Evolutionary conservation across 345 rosid genomes (phyloP), one percentile per base, ranked within the genome.

Genomic region (Syzygium grande): DNA sequence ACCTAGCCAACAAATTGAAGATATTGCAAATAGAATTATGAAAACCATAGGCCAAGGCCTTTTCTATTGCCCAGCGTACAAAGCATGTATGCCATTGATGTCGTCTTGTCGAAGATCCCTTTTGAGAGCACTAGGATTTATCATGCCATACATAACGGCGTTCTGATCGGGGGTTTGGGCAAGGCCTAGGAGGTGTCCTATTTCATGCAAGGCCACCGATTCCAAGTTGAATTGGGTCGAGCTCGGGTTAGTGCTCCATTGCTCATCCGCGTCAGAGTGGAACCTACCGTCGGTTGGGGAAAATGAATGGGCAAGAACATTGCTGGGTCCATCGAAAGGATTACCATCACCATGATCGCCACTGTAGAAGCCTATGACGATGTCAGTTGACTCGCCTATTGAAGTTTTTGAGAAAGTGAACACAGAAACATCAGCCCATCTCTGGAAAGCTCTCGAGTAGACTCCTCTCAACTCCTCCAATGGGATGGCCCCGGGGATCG

Each of bases 391-490:
- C 52, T 34, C 84, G 3, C 29, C 49, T 1, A 3, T 1, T 7
- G 16, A 3, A 5, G 52, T 22, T 46, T 86, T 65, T 41, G 80
- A 51, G 30, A 92, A 92, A 9, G 46, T 86, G 87, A 92, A 92
- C 2, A n/a, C 52, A 11, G 89, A 52, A 3, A 89, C 90, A 0
- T 80, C 51, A 1, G 89, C 86, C 93, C 93, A 90, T 2, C 86
- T 84, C 52, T 80, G 41, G 22, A 92, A 92, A 27, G 93, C 92
- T 55, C 83, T 84, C 22, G 84, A 41, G 80, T 86, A 89, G 13
- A 73, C 87, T 11, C 86, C 78, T 79, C 89, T 86, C 51, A 87
- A 14, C 52, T 83, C 80, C 51, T 88, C 77, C 27, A 68, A 8
- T 2, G 84, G 84, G 55, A 73, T 79, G 53, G 61, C 53, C 7